Evolutionary conservation across 148 eudicot genomes (phyloP).

Genomic region (Cornus controversa): DNA sequence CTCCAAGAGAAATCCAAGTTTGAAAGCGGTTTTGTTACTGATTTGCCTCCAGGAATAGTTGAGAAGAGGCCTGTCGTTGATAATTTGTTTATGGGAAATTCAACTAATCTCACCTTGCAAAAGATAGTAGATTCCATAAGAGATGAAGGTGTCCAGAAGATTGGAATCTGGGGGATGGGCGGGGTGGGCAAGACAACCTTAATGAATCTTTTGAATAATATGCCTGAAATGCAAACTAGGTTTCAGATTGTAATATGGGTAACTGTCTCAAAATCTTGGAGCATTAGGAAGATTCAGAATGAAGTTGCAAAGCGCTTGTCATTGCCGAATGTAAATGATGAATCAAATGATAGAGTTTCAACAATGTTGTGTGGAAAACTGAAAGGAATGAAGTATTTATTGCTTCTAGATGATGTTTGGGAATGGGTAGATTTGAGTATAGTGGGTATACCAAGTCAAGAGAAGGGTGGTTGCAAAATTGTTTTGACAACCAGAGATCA

Average conservation of each 20-base stretch:
- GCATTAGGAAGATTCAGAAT: background rate
- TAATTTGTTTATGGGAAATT: background rate
- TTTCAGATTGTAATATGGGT: background rate
- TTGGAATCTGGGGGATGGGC: background rate
- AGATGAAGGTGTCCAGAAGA: background rate
- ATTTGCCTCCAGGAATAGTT: background rate
- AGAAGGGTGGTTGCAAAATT: too few species aligned
- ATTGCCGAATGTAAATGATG: background rate
- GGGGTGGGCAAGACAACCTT: background rate
- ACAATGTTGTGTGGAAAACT: background rate
- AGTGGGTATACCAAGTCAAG: too few species aligned
- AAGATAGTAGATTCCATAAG: background rate
- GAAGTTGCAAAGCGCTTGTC: background rate
- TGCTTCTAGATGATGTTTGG: conserved; percentile 12
- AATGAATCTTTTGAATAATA: background rate
- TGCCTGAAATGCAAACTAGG: background rate
- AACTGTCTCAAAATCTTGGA: background rate
- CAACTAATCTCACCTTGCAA: background rate
- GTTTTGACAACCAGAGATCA: too few species aligned
- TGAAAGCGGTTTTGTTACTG: background rate
- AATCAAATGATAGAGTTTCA: background rate
- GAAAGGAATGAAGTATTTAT: background rate
- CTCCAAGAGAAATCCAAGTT: background rate
- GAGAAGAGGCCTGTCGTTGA: background rate
- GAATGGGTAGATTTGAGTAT: background rate